Evolutionary conservation across 1,139 yeast species (phyloP), one percentile per base, ranked within the genome.

Genomic region (Scheffersomyces stambukii): DNA sequence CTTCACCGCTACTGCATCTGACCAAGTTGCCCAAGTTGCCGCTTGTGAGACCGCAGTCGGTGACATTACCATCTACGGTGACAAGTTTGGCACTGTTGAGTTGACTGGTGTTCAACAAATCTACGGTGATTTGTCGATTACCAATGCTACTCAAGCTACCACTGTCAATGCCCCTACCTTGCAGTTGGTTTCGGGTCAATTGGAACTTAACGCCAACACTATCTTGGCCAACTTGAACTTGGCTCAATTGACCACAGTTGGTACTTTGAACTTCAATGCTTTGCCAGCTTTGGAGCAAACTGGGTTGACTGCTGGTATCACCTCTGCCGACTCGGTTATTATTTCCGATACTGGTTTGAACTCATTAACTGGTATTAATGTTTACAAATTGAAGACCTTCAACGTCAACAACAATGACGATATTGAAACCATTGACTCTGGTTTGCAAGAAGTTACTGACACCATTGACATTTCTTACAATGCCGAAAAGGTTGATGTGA

Each of bases 321-420:
- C 84, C 52, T 67, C 80, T 45, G 91, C 95, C 50, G 75, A 77
- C 50, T 60, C 74, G 36, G 72, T 91, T 45, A 56, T 68, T 55
- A 81, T 91, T 52, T 79, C 96, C 40, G 96, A 91, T 72, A 91
- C 98, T 43, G 75, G 81, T 46, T 73, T 91, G 58, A 71, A 71
- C 50, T 66, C 85, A 32, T 77, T 91, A 49, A 75, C 75, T 33
- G 97, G 97, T 59, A 76, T 91, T 57, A 77, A 78, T 57, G 83
- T 89, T 47, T 68, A 68, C 53, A 55, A 76, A 50, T 83, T 86
- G 50, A 75, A 75, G 55, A 68, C 69, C 37, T 84, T 88, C 70
- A 75, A 88, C 70, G 76, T 91, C 52, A 89, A 88, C 86, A 91
- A 91, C 81, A 71, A 72, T 54, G 70, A 70, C 57, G 76, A 89